Conservation (phyloP, 192 early-diverging fungal species). For the Podila epigama region DNA sequence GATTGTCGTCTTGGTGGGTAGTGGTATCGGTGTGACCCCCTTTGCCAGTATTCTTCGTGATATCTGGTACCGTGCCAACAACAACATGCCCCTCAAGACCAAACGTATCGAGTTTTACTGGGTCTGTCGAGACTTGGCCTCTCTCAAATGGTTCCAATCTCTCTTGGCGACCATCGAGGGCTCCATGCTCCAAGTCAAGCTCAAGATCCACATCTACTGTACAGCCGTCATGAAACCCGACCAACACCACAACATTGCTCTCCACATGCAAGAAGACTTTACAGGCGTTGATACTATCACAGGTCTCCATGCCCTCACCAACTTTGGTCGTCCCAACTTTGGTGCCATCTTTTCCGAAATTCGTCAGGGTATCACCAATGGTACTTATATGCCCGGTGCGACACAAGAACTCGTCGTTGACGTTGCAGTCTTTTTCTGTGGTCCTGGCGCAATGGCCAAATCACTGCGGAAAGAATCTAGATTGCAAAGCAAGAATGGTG, state of each 20-base stretch:
- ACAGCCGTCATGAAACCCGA: constrained; percentile 66
- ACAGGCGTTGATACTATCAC: constrained; percentile 74
- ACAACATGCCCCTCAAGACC: constrained; percentile 49
- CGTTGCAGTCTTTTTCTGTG: constrained; percentile 89
- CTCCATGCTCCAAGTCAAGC: constrained; percentile 62
- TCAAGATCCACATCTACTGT: constrained; percentile 73
- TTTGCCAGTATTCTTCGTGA: constrained; percentile 76
- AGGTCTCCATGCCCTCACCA: constrained; percentile 67
- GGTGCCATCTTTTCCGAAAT: constrained; percentile 68
- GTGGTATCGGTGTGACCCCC: constrained; percentile 81
- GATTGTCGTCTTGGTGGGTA: constrained; percentile 69
- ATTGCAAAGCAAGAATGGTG: constrained; percentile 52
- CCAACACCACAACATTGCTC: constrained; percentile 67
- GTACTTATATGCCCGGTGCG: constrained; percentile 52
- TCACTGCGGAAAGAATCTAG: constrained; percentile 57
- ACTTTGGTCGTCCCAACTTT: constrained; percentile 86
- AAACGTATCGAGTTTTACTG: constrained; percentile 69
- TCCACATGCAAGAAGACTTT: constrained; percentile 62
- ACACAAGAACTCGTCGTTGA: constrained; percentile 57
- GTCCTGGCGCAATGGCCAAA: constrained; percentile 71
- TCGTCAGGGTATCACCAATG: constrained; percentile 35
- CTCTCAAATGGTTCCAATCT: constrained; percentile 76
- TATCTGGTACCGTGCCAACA: constrained; percentile 65
- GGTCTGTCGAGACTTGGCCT: constrained; percentile 69
- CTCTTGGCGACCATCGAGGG: constrained; percentile 66